Base-by-base conservation (phyloP, 306 rosid species). In the Vigna radiata region DNA sequence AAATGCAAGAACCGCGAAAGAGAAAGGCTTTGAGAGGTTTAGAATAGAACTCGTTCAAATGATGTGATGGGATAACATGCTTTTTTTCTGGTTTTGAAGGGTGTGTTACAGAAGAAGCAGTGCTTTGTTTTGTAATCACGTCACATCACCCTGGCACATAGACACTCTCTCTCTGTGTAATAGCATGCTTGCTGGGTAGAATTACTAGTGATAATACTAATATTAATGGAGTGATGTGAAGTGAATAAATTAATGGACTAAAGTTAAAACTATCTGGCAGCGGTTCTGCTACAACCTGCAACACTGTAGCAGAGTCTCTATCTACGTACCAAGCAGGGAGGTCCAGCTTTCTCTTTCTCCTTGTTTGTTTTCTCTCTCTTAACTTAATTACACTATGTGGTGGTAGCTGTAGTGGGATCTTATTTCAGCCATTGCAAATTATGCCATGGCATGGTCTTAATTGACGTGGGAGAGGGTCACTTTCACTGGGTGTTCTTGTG, bases 261-360 rank as follows among this genome's bases (percentile, higher is more conserved):
- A 87, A 84, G 93, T 87, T 87, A 87, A 87, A 83, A 68, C 75
- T 77, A 78, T 82, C 85, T 79, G 90, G 69, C 90, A 88, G 60
- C 50, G 75, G 19, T 81, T 85, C 88, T 87, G 91, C 88, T 17
- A 75, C 18, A 46, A 83, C 93, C 93, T 90, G 96, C 93, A 89
- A 85, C 81, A 68, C 72, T 68, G 71, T 86, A 65, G 60, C 76
- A 55, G 9, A 69, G 68, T 47, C 55, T 68, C 73, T 68, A 8
- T 68, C 72, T 11, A 68, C 8, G 41, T 44, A 29, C 18, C 18
- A 1, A 14, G 49, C 4, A 17, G 49, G 13, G 47, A 64, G 70
- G 70, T 27, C 70, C 70, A 36, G 73, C 83, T 85, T 66, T 81
- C 77, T 75, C 48, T 62, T 2, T 55, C 54, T 50, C 68, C 3